A percentile compares a stretch with the other conserved stretches of the same genome.
phyloP scores from a whole-genome alignment of 768 basidiomycete genomes.

The Boletus huronensis region DNA sequence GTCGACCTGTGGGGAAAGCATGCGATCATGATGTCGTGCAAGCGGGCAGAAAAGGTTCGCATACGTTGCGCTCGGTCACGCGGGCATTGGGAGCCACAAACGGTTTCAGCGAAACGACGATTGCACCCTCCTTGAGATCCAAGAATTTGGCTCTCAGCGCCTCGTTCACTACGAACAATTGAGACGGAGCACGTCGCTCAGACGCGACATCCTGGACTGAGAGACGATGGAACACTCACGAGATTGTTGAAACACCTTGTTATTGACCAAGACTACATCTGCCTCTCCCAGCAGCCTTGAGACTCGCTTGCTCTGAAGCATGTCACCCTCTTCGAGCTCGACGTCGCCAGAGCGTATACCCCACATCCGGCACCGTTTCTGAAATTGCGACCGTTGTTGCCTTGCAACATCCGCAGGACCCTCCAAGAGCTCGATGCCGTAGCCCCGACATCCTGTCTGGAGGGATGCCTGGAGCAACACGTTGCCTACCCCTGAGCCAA shows the following conservation, averaged over 20 bases:
- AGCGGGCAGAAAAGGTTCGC: slow-evolving; percentile 19
- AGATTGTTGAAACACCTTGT: slow-evolving; percentile 75
- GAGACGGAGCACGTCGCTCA: background rate
- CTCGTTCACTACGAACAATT: slow-evolving; percentile 66
- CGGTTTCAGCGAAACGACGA: slow-evolving; percentile 83
- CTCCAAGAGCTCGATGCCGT: slow-evolving; percentile 76
- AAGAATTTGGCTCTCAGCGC: slow-evolving; percentile 84
- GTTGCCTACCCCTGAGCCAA: slow-evolving; percentile 86
- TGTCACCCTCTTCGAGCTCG: slow-evolving; percentile 82
- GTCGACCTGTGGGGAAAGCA: slow-evolving; percentile 47
- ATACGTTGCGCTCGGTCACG: slow-evolving; percentile 79
- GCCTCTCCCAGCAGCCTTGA: slow-evolving; percentile 71
- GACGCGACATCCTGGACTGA: background rate
- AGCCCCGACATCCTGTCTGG: slow-evolving; percentile 73
- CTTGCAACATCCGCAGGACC: slow-evolving; percentile 79
- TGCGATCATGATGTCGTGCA: background rate
- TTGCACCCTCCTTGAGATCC: slow-evolving; percentile 90
- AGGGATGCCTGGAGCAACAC: slow-evolving; percentile 78
- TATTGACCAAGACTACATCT: slow-evolving; percentile 89
- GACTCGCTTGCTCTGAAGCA: slow-evolving; percentile 66
- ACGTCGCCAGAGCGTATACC: slow-evolving; percentile 73
- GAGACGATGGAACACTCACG: slow-evolving; percentile 45
- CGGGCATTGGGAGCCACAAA: slow-evolving; percentile 77
- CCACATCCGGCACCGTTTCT: slow-evolving; percentile 86
- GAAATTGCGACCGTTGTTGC: slow-evolving; percentile 70